Percentiles rank a stretch among this genome's conserved stretches.
phyloP scores from a whole-genome alignment of 495 filamentous ascomycete species.

The Aspergillus coremiiformis region DNA sequence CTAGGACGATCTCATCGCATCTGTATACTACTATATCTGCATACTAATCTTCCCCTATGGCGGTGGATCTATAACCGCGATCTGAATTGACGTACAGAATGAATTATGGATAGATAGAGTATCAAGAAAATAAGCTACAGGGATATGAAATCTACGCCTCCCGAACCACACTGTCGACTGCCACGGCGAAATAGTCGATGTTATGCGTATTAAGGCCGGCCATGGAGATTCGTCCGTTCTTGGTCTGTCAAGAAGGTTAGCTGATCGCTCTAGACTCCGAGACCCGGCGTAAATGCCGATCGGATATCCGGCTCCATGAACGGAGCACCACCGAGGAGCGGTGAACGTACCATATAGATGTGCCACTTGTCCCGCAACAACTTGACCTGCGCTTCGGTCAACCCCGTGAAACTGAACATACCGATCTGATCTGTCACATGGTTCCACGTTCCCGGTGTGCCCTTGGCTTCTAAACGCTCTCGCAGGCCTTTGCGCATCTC shows the following conservation, averaged over 20 bases:
- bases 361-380: slow-evolving; percentile 73
- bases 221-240: slow-evolving; percentile 97
- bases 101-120: not conserved
- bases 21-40: not conserved
- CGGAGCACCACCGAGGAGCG: not conserved
- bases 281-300: not conserved
- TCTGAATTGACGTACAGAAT: not conserved
- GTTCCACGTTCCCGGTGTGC: slow-evolving; percentile 85
- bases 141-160: slow-evolving; percentile 35
- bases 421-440: slow-evolving; percentile 98
- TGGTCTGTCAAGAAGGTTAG: slow-evolving; percentile 49
- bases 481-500: slow-evolving; percentile 76
- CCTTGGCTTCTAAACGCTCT: slow-evolving; percentile 63
- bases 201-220: slow-evolving; percentile 88
- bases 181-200: slow-evolving; percentile 84
- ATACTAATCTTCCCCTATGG: not conserved
- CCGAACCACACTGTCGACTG: slow-evolving; percentile 77
- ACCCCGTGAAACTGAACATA: slow-evolving; percentile 97
- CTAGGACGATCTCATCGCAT: slow-evolving; percentile 30
- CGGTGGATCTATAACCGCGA: not conserved
- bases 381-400: slow-evolving; percentile 79
- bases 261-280: not conserved
- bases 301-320: not conserved
- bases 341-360: slow-evolving; percentile 70
- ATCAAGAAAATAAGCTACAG: slow-evolving; percentile 4